These are phyloP conservation scores for Scolecobasidium constrictum DNA, from an alignment of 2,329 filamentous ascomycete species.

Conservation along the genomic window DNA sequence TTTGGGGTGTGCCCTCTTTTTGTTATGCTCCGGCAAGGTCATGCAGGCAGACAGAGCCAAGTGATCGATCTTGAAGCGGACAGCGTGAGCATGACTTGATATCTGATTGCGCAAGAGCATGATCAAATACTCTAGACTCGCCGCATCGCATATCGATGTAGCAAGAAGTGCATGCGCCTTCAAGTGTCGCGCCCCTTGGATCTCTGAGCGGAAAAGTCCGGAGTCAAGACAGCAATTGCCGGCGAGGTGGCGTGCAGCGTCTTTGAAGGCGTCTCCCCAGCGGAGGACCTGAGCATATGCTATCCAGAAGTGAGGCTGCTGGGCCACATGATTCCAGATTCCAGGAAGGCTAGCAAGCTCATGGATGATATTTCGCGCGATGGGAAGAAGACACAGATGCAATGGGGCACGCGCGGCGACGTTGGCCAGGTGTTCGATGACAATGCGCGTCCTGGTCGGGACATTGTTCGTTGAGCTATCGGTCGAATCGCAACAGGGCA, in stretches of 20 bases:
- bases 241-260: not conserved
- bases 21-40: too few relatives aligned
- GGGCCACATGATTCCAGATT: not conserved
- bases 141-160: not conserved
- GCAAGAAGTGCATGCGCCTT: not conserved
- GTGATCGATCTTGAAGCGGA: too few relatives aligned
- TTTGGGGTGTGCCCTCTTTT: too few relatives aligned
- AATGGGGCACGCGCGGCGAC: not conserved
- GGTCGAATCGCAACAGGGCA: too few relatives aligned
- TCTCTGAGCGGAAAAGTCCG: too few relatives aligned
- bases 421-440: conserved; percentile 1
- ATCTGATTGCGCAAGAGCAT: too few relatives aligned
- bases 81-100: too few relatives aligned
- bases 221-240: not conserved
- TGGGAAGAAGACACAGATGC: not conserved
- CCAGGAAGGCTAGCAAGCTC: not conserved
- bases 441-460: too few relatives aligned
- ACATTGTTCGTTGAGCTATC: too few relatives aligned
- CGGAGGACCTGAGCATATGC: not conserved
- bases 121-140: not conserved
- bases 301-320: conserved; percentile 1
- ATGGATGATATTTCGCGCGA: not conserved
- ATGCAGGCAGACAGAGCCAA: too few relatives aligned
- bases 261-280: not conserved
- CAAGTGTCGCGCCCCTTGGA: not conserved